Evolutionary conservation across 73 alveolate genomes (phyloP).

Genomic region (Tetrahymena thermophila): DNA sequence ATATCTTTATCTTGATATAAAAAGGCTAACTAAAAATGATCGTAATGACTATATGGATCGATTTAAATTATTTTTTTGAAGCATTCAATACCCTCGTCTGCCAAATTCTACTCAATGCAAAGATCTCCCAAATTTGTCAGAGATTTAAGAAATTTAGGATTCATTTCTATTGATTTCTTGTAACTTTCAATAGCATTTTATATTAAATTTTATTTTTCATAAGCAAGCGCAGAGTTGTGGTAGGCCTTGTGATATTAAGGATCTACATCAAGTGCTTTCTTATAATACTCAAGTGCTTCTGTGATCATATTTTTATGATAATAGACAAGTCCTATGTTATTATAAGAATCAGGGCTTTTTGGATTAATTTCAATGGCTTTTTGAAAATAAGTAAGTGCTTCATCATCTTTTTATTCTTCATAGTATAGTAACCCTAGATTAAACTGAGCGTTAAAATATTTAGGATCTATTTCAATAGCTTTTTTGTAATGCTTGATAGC

Average conservation of each 20-base stretch:
- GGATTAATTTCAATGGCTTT: neutral
- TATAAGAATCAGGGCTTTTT: neutral
- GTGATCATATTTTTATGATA: neutral
- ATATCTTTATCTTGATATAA: neutral
- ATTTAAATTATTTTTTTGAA: neutral
- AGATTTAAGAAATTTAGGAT: neutral
- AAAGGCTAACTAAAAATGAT: neutral
- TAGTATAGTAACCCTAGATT: neutral
- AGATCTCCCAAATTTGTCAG: neutral
- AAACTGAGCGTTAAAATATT: neutral
- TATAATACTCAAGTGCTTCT: neutral
- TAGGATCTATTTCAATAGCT: neutral
- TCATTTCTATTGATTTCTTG: neutral
- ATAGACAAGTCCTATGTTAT: neutral
- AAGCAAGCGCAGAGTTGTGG: neutral
- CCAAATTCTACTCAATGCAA: too few species aligned
- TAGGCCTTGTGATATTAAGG: neutral
- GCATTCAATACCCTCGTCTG: neutral
- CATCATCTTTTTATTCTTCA: neutral
- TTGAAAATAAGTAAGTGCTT: neutral
- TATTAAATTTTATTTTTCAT: too few species aligned
- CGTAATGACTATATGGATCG: neutral
- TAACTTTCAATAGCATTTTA: neutral
- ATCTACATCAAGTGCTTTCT: neutral
- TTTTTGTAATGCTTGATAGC: neutral